These are phyloP conservation scores for Ajuga chamaepitys DNA, from an alignment of 257 asterid genomes.

Conservation along the genomic window DNA sequence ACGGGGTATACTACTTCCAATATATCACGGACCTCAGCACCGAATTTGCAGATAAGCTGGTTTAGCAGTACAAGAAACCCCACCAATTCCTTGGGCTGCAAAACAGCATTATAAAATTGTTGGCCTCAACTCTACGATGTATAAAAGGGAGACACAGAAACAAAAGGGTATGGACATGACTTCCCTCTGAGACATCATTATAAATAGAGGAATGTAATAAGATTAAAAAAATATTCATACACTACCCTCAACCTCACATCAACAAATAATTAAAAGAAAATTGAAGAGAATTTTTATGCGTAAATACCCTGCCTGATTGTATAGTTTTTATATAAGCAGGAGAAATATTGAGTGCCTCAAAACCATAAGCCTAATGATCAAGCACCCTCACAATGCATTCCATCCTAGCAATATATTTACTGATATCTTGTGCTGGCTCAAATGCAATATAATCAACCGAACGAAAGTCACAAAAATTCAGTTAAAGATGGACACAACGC, in stretches of 20 bases:
- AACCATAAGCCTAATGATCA: not conserved
- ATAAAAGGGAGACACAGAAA: not conserved
- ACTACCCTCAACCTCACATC: not conserved
- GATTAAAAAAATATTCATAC: not conserved
- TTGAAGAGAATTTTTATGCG: not conserved
- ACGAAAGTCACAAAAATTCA: not conserved
- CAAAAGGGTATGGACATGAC: not conserved
- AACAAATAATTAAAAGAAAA: not conserved
- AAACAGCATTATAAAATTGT: slow-evolving; percentile 8
- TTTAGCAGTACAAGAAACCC: slow-evolving; percentile 78
- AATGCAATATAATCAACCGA: slow-evolving; percentile 10
- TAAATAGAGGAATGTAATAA: not conserved
- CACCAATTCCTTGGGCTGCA: slow-evolving; percentile 90
- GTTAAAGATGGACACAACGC: not conserved
- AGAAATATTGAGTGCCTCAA: not conserved
- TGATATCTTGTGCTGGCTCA: not conserved
- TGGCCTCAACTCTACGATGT: slow-evolving; percentile 1
- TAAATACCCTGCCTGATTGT: not conserved
- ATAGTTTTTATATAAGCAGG: not conserved
- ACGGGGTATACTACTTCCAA: slow-evolving; percentile 82
- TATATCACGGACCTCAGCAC: slow-evolving; percentile 51
- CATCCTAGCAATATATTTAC: not conserved
- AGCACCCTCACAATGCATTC: slow-evolving; percentile 2
- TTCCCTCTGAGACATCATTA: not conserved
- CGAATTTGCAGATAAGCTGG: slow-evolving; percentile 92